Conservation (phyloP, 164 flowering plant species). For the Umbilicus rupestris region DNA sequence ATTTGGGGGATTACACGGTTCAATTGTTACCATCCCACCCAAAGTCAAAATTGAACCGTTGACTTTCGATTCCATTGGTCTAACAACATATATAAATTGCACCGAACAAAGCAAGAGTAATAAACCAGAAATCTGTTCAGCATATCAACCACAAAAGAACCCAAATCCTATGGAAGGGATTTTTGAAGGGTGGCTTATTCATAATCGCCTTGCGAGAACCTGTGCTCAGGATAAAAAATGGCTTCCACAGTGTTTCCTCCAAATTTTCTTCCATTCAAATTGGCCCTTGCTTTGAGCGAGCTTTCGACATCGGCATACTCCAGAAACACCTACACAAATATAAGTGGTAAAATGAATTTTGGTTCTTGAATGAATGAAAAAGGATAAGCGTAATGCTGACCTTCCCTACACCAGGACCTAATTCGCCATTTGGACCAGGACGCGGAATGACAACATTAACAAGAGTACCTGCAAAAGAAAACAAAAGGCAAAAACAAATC, state of each 20-base stretch:
- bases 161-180: too few species aligned
- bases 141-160: too few species aligned
- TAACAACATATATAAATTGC: too few species aligned
- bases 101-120: too few species aligned
- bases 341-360: background rate
- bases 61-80: too few species aligned
- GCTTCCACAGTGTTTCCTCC: conserved; percentile 78
- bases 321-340: conserved; percentile 60
- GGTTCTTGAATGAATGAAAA: background rate
- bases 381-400: conserved; percentile 23
- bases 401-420: conserved; percentile 84
- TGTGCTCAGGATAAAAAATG: conserved; percentile 65
- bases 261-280: conserved; percentile 82
- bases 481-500: background rate
- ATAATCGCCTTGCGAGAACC: conserved; percentile 63
- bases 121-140: too few species aligned
- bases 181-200: too few species aligned
- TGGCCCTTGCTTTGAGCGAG: conserved; percentile 57
- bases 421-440: conserved; percentile 63
- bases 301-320: conserved; percentile 72
- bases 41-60: too few species aligned
- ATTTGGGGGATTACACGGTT: too few species aligned
- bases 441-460: conserved; percentile 83
- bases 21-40: too few species aligned
- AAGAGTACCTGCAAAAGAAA: conserved; percentile 53